Evolutionary conservation across 169 alveolate species (phyloP), one percentile per base, ranked within the genome.

Genomic region (Plasmodium cynomolgi): DNA sequence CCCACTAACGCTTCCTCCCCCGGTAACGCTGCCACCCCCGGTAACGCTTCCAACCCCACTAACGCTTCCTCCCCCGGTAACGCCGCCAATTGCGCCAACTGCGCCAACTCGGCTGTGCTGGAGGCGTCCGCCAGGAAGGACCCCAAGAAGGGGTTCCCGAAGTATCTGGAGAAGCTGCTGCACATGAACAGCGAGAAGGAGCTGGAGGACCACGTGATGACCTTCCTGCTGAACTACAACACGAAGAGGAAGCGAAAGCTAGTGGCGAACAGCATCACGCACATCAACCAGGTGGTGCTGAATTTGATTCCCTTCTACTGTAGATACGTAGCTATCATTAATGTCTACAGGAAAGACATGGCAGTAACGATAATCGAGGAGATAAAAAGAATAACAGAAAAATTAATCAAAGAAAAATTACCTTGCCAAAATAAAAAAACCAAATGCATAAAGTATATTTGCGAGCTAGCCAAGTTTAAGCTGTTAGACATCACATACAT

Each of bases 381-480:
- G 39, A 26, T 88, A 58, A 88, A 88, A 41, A 56, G 74, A 23
- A 80, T 88, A 31, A 54, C 74, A 29, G 94, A 88, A 44, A 88
- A 80, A 80, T n/a, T 54, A 31, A 68, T 88, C 5, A 88, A 80
- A 62, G 90, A 88, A 26, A 88, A 88, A 79, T n/a, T 79, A 34
- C 90, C 94, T n/a, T 77, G 83, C 68, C 75, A 80, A 9, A 88
- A 79, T 88, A 88, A 80, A 31, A 88, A 88, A 88, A 88, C 39
- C 5, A 88, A 88, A 62, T 88, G 94, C 44, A 81, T 88, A 13
- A 77, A 81, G 71, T 88, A 80, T 79, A 20, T 80, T 5, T 88
- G 94, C 68, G 94, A 88, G 71, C 9, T 88, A 29, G 34, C 90
- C 3, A 88, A 88, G 62, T 88, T 88, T 68, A 77, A 88, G 68